Base-by-base conservation (phyloP, 179 eudicot species). In the Silene vulgaris region DNA sequence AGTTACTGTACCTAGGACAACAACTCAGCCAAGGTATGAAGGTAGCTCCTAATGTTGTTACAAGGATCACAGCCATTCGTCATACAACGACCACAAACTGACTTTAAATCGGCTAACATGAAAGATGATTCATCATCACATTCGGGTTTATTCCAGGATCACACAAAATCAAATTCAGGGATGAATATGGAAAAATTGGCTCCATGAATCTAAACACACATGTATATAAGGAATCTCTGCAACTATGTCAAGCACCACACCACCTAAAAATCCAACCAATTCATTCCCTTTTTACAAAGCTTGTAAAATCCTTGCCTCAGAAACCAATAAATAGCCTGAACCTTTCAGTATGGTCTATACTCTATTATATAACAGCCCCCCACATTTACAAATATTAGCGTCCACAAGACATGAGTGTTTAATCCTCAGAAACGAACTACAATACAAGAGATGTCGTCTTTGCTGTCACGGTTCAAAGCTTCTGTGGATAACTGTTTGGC, bases 361-460 rank as follows among this genome's bases (percentile, higher is more conserved):
- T 19, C 52, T 29, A 40, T 69, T 62, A 61, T 79, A 74, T 61
- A 74, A 17, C 17, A 26, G 52, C 16, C 37, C 69, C 76, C 64
- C 37, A 43, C 74, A 81, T 81, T 59, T 81, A 81, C 84, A 81
- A 29, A 40, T 40, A 40, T 40, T 40, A 11, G 12, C 48, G 48
- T 13, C 59, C 59, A 52, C 17, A 50, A 5, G 17, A 52, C 16
- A 52, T 52, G 17, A 30, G 67, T n/a, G 65, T 16, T 75, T 76
- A 54, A 74, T 56, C 61, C 60, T 60, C 59, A 26, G 71, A 86
- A 84, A 54, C 89, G 89, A 21, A 87, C 82, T 20, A 87, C 88
- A 6, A 87, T 79, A 21, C 88, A 84, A n/a, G 88, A 86, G 76
- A 85, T 84, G 73, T 87, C 90, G 35, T 85, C 88, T 63, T 86